phyloP scores from a whole-genome alignment of 495 filamentous ascomycete genomes.

The Chaetomium cochliodes region DNA sequence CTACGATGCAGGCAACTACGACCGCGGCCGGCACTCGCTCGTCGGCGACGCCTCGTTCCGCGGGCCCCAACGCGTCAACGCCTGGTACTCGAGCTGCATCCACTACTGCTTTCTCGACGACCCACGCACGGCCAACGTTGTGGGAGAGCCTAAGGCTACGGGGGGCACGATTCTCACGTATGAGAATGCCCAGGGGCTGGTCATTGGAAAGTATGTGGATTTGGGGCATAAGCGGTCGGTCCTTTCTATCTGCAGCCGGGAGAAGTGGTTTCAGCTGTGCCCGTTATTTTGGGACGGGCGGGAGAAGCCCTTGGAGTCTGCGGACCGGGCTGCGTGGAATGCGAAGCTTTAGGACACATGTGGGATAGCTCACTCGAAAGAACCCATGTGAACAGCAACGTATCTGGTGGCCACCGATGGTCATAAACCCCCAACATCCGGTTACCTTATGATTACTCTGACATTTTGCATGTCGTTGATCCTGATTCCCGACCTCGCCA shows the following conservation, averaged over 20 bases:
- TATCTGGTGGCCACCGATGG: too few relatives aligned
- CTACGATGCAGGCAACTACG: slow-evolving; percentile 58
- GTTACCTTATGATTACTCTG: too few relatives aligned
- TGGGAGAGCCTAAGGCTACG: slow-evolving; percentile 62
- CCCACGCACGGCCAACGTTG: slow-evolving; percentile 57
- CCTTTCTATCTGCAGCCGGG: slow-evolving; percentile 54
- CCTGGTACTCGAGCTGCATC: slow-evolving; percentile 63
- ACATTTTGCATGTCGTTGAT: too few relatives aligned
- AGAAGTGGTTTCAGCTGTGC: slow-evolving; percentile 64
- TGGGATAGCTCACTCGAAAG: too few relatives aligned
- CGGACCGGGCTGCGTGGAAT: slow-evolving; percentile 52
- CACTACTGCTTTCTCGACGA: slow-evolving; percentile 68
- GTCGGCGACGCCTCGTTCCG: slow-evolving; percentile 59
- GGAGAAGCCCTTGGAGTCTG: slow-evolving; percentile 45
- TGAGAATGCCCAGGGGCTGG: slow-evolving; percentile 59
- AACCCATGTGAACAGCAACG: too few relatives aligned
- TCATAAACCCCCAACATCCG: too few relatives aligned
- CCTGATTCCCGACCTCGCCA: too few relatives aligned
- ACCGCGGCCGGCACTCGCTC: slow-evolving; percentile 64
- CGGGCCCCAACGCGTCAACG: slow-evolving; percentile 60
- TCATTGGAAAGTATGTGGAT: slow-evolving; percentile 60
- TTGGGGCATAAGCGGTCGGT: slow-evolving; percentile 63
- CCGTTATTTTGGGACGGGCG: slow-evolving; percentile 45
- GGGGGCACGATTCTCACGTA: slow-evolving; percentile 57
- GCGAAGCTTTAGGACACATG: slow-evolving; percentile 39